Conservation (phyloP, 495 filamentous ascomycete genomes). For the Corynascus novoguineensis region DNA sequence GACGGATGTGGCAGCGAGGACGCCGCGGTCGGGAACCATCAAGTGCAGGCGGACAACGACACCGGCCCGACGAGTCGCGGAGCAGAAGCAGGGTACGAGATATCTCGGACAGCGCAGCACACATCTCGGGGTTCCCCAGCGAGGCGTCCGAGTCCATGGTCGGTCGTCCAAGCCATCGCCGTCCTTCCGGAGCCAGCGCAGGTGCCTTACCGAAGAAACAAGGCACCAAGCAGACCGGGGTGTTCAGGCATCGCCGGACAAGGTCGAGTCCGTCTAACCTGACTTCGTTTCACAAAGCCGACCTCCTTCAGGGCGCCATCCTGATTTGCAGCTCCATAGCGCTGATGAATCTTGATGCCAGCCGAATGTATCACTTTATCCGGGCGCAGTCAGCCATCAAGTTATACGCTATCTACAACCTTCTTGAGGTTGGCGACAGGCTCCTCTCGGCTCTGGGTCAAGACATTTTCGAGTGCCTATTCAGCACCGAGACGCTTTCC, state of each 20-base stretch:
- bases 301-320: constrained; percentile 82
- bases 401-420: constrained; percentile 96
- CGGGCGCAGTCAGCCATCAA: constrained; percentile 95
- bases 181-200: not conserved
- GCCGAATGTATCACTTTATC: constrained; percentile 97
- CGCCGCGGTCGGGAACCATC: constrained; percentile 44
- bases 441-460: constrained; percentile 87
- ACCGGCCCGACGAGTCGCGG: constrained; percentile 31
- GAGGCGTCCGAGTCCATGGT: not conserved
- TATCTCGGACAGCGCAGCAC: not conserved
- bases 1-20: constrained; percentile 64
- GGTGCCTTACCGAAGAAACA: constrained; percentile 3
- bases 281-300: constrained; percentile 85
- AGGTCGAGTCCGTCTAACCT: constrained; percentile 80
- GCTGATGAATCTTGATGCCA: constrained; percentile 90
- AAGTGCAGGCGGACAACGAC: constrained; percentile 14
- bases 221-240: constrained; percentile 22
- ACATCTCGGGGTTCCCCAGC: not conserved
- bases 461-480: constrained; percentile 92
- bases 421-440: constrained; percentile 82
- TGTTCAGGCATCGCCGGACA: constrained; percentile 62
- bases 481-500: constrained; percentile 86
- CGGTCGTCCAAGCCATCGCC: constrained; percentile 8
- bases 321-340: constrained; percentile 77
- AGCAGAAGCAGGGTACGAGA: constrained; percentile 35